Base-by-base conservation (phyloP, 176 grass and related monocot species). In the Bolboschoenus planiculmis region DNA sequence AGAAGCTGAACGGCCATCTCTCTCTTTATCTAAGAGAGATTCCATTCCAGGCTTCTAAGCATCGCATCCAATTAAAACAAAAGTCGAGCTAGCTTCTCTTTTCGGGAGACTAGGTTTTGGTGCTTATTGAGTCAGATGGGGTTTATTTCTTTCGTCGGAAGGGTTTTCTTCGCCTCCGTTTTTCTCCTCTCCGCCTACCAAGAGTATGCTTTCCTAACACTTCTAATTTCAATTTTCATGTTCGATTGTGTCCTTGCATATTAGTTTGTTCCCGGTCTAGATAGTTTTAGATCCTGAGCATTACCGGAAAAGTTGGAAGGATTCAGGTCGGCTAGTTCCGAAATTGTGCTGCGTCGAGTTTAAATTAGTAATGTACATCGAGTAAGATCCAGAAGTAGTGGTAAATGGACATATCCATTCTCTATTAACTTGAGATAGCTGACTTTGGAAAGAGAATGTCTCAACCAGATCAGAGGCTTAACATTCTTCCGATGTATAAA, bases 141-240 rank as follows among this genome's bases (percentile, higher is more conserved):
- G 1, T 87, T 87, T 34, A 56, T 87, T 30, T 87, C 86, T 20
- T 87, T 87, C 43, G 86, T 77, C 4, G 86, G 86, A 29, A 83
- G 86, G 79, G 86, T 87, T 13, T 47, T 87, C 43, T 87, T 87
- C 57, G 86, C 86, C 56, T 87, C 86, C 57, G 56, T 83, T 36
- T 87, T 87, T n/a, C 81, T 87, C 68, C 81, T 87, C 68, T 87
- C 86, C 34, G 86, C 81, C 20, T 87, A 87, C 56, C 86, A 87
- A 53, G 81, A 87, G 86, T 84, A 78, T 57, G 81, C 42, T 21
- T n/a, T 20, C 61, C 76, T 80, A 2, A 31, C 44, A 51, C 24
- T 65, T 26, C 29, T 55, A 0, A 66, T 65, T 58, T 64, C n/a
- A 37, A 23, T 81, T 61, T 50, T 30, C 36, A 6, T 14, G 34